Conservation (phyloP, 2,329 filamentous ascomycete species). For the Atkinsonella hypoxylon region DNA sequence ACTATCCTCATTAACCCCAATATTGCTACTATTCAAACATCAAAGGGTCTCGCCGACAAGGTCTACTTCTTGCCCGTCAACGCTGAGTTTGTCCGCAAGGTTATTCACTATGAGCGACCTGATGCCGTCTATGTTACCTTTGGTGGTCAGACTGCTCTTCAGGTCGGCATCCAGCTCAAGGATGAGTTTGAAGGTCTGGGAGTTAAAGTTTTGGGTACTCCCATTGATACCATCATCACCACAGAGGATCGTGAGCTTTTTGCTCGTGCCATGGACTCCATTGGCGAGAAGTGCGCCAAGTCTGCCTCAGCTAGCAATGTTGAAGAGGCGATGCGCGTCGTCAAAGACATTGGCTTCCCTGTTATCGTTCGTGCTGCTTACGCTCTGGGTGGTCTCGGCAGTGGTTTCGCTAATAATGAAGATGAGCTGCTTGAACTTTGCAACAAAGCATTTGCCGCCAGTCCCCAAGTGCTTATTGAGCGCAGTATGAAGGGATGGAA, state of each 20-base stretch:
- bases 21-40: conserved; percentile 97
- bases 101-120: conserved; percentile 86
- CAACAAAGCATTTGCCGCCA: conserved; percentile 88
- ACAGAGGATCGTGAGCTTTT: conserved; percentile 97
- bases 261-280: conserved; percentile 95
- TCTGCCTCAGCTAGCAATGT: conserved; percentile 84
- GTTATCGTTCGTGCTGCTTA: conserved; percentile 97
- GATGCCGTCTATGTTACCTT: conserved; percentile 98
- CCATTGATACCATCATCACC: conserved; percentile 96
- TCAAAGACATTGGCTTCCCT: conserved; percentile 86
- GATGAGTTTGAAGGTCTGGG: conserved; percentile 90
- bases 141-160: conserved; percentile 92
- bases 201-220: conserved; percentile 88
- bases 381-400: conserved; percentile 86
- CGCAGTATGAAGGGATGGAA: conserved; percentile 99
- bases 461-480: conserved; percentile 92
- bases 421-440: conserved; percentile 75
- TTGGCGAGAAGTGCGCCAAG: conserved; percentile 95
- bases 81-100: conserved; percentile 92
- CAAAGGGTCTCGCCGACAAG: conserved; percentile 94
- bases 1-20: conserved; percentile 98
- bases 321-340: conserved; percentile 78
- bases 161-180: conserved; percentile 93
- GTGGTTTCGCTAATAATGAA: conserved; percentile 87
- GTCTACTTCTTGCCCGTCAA: conserved; percentile 98